Evolutionary conservation across 2,329 filamentous ascomycete species (phyloP), one percentile per base, ranked within the genome.

Genomic region (Ceratocystis albifundus): DNA sequence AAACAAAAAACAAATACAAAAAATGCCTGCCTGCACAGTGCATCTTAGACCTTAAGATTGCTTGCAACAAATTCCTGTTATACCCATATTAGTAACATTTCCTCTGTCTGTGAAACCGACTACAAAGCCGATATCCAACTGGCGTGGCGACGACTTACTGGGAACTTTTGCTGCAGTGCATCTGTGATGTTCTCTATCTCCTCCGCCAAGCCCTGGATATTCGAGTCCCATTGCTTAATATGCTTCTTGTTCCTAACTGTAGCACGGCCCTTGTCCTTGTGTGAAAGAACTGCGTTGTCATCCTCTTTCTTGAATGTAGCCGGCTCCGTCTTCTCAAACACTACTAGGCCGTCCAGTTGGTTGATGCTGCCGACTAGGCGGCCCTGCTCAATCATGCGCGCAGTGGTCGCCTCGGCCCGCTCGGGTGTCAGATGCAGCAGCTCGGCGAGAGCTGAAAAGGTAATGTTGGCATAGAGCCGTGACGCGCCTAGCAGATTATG

Each of bases 361-460:
- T 99, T 93, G 72, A 99, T 97, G 67, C 88, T 86, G 6, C 93
- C 94, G 2, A 88, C 84, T 64, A 99, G 77, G 41, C 94, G 85
- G 8, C 90, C 91, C 75, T 96, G 92, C 78, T 97, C 92, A 71
- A 99, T 90, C 94, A 99, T 99, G 71, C 85, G 83, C 3, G 93
- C 91, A 12, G 93, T 94, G 65, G 94, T 96, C 67, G 88, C 86
- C 78, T 99, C 94, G 2, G 93, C 93, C 74, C 87, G 88, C 64
- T 89, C 88, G 0, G 84, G 84, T 67, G 89, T 84, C 3, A 96
- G 80, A 0, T 89, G 91, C 15, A 99, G 79, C 46, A 96, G 81
- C 48, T 81, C 78, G 0, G 87, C 94, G 0, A 99, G 80, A 30
- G 86, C 86, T 67, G 88, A 86, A 70, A 90, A 86, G 3, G 81